These are phyloP conservation scores for Populus tremula DNA, from an alignment of 345 rosid species.

Conservation along the genomic window DNA sequence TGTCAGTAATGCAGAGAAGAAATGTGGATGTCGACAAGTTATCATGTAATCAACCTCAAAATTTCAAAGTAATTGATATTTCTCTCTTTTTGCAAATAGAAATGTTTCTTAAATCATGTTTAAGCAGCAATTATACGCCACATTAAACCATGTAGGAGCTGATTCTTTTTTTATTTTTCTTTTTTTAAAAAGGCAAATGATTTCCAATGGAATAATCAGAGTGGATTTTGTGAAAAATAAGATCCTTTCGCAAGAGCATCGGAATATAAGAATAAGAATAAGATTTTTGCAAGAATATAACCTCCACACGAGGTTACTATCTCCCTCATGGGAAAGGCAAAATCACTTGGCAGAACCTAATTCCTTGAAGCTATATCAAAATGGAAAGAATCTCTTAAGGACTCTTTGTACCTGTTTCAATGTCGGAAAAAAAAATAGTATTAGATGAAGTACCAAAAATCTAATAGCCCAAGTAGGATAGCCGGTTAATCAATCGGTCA, in stretches of 20 bases:
- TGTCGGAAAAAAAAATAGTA: not conserved
- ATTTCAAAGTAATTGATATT: slow-evolving; percentile 6
- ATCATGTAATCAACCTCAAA: slow-evolving; percentile 18
- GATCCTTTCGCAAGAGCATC: slow-evolving; percentile 21
- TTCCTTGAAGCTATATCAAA: slow-evolving; percentile 25
- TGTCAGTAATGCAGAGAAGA: slow-evolving; percentile 19
- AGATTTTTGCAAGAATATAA: slow-evolving; percentile 25
- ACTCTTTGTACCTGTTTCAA: not conserved
- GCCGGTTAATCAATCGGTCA: no score
- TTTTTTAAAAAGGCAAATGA: slow-evolving; percentile 14
- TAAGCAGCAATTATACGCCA: not conserved
- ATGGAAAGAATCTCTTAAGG: slow-evolving; percentile 33
- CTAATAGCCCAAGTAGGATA: no score
- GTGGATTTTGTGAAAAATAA: slow-evolving; percentile 22
- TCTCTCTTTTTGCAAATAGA: not conserved
- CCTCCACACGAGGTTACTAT: slow-evolving; percentile 20
- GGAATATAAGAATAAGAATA: slow-evolving; percentile 39
- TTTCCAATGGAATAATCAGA: slow-evolving; percentile 16
- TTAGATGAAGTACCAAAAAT: no score
- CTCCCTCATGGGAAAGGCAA: slow-evolving; percentile 1
- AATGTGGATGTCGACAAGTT: slow-evolving; percentile 3
- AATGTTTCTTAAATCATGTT: not conserved
- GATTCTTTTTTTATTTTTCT: not conserved
- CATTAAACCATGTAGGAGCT: slow-evolving; percentile 20
- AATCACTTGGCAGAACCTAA: slow-evolving; percentile 33